Conservation (phyloP, 2,329 filamentous ascomycete species). For the Penicillium occitanis region DNA sequence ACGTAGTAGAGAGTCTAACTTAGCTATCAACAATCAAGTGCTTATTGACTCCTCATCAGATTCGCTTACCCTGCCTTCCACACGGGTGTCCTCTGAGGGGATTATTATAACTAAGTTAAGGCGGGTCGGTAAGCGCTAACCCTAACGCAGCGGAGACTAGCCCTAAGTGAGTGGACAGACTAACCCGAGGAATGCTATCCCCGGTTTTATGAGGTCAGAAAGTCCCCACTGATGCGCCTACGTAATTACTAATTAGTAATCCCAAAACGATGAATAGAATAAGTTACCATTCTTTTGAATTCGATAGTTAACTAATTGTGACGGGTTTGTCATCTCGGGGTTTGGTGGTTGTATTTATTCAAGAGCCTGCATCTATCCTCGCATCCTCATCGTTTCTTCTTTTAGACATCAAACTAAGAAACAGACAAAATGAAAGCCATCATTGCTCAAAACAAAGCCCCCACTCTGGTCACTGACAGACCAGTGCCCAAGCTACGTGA, state of each 20-base stretch:
- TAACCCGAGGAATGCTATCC: not conserved
- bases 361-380: not conserved
- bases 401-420: not conserved
- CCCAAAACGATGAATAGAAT: not conserved
- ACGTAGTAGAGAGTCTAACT: too few relatives aligned
- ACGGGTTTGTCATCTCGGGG: not conserved
- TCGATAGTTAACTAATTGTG: not conserved
- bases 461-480: slow-evolving; percentile 32
- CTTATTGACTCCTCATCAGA: too few relatives aligned
- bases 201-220: not conserved
- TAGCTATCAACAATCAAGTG: too few relatives aligned
- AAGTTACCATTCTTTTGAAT: not conserved
- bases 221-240: not conserved
- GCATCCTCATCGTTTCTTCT: not conserved
- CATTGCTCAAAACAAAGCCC: slow-evolving; percentile 33
- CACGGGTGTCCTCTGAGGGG: too few relatives aligned
- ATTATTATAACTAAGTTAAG: too few relatives aligned
- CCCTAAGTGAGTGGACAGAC: not conserved
- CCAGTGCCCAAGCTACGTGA: slow-evolving; percentile 47
- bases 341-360: not conserved
- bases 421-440: slow-evolving; percentile 37
- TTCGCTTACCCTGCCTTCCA: too few relatives aligned
- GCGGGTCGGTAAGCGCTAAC: not conserved
- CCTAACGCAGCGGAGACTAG: not conserved
- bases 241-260: slow-evolving; percentile 4